Evolutionary conservation across 1,284 basidiomycete species (phyloP), one percentile per base, ranked within the genome.

Genomic region (Heterobasidion parviporum): DNA sequence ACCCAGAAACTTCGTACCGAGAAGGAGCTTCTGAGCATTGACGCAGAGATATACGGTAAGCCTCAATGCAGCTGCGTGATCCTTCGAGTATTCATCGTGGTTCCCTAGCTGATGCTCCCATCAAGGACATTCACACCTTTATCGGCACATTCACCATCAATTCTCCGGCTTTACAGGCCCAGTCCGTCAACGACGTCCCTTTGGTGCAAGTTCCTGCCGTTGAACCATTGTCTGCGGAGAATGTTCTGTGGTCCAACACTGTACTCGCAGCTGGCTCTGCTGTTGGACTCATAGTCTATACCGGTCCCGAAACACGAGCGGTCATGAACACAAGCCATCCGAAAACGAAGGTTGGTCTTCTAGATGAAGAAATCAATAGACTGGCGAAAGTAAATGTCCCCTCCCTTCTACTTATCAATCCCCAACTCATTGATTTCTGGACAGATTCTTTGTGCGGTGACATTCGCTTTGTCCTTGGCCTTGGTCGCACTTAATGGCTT

Each of bases 271-370:
- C 96, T 0, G 96, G 97, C 0, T 89, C 88, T 14, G 95, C 94
- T 0, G 82, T 98, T 45, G 95, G 96, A 0, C 82, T 98, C 54
- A 87, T 99, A 4, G 80, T 97, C 6, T 99, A 98, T 67, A 99
- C 96, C 1, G 96, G 96, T 0, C 75, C 87, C 0, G 96, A 99
- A 68, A 98, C 96, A 2, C 77, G 97, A 47, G 95, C 96, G 0
- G 95, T 98, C n/a, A 94, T 99, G 91, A 99, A 99, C 64, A 99
- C 96, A 1, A 94, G 90, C 62, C 93, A 98, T 71, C 94, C 97
- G 0, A 89, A 89, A 65, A 98, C 95, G 1, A 99, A 99, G 69
- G 84, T 93, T 51, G 96, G 97, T 3, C 70, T 96, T 46, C 70
- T 99, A 56, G 97, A 99, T 70, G 67, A 92, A 53, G 97, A 99